Evolutionary conservation across 2,329 filamentous ascomycete species (phyloP).

Genomic region (Fusarium verticillioides): DNA sequence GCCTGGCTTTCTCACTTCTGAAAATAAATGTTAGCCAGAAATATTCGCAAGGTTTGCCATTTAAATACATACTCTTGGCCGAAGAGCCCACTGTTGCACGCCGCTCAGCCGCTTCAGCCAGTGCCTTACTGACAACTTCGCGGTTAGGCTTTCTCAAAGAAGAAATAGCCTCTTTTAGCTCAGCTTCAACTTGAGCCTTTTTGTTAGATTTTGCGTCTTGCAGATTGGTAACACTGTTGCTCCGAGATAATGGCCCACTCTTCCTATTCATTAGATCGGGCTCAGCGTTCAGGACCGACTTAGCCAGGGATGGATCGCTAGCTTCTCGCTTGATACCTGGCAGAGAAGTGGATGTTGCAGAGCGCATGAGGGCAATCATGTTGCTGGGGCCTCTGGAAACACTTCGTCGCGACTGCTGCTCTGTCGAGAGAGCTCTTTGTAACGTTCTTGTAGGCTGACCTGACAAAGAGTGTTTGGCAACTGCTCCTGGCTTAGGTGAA

Average conservation of each 20-base stretch:
- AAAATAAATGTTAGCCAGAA: conserved; percentile 45
- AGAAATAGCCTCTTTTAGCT: conserved; percentile 78
- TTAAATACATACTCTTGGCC: conserved; percentile 58
- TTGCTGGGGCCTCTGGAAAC: conserved; percentile 67
- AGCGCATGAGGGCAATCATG: conserved; percentile 73
- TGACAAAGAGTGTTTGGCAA: conserved; percentile 59
- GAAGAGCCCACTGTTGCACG: conserved; percentile 61
- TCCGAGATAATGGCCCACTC: conserved; percentile 50
- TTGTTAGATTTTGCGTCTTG: conserved; percentile 70
- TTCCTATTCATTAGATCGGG: conserved; percentile 54
- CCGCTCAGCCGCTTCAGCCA: conserved; percentile 74
- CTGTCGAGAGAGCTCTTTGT: conserved; percentile 71
- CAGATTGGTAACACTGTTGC: conserved; percentile 60
- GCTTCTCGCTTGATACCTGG: conserved; percentile 74
- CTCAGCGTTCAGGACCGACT: conserved; percentile 60
- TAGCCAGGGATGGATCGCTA: conserved; percentile 67
- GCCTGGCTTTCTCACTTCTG: conserved; percentile 65
- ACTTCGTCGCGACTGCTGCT: conserved; percentile 64
- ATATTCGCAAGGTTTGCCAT: neutral
- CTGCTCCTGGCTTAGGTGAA: conserved; percentile 63
- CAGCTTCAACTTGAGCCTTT: conserved; percentile 74
- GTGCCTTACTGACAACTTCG: conserved; percentile 72
- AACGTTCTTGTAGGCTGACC: conserved; percentile 63
- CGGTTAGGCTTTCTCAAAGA: conserved; percentile 81
- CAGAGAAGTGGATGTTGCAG: conserved; percentile 71